phyloP scores from a whole-genome alignment of 768 basidiomycete species.

The Cystobasidium ongulense region DNA sequence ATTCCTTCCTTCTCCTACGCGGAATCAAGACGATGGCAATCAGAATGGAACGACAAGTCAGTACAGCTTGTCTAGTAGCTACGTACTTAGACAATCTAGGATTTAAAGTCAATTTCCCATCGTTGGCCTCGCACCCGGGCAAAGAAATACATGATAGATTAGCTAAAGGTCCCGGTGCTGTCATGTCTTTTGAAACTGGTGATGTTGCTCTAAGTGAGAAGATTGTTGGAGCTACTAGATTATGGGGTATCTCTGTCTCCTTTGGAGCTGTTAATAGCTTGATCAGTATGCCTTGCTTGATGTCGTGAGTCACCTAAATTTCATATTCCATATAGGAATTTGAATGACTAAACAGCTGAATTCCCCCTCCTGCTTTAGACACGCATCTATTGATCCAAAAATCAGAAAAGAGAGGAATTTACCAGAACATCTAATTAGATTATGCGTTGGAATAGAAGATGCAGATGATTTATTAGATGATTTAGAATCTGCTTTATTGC shows the following conservation, averaged over 20 bases:
- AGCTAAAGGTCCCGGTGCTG: constrained; percentile 83
- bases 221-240: constrained; percentile 79
- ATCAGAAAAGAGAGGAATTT: constrained; percentile 91
- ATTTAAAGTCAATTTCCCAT: constrained; percentile 87
- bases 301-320: constrained; percentile 71
- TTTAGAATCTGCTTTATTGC: constrained; percentile 80
- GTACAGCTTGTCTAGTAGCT: constrained; percentile 72
- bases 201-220: constrained; percentile 81
- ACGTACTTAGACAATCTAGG: constrained; percentile 74
- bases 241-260: constrained; percentile 97
- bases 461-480: constrained; percentile 85
- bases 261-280: constrained; percentile 97
- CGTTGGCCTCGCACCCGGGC: constrained; percentile 69
- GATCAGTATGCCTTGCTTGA: constrained; percentile 98
- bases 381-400: constrained; percentile 93
- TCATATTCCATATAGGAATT: not conserved
- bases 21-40: constrained; percentile 93
- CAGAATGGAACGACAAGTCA: constrained; percentile 89
- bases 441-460: constrained; percentile 98
- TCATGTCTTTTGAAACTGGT: constrained; percentile 87
- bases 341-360: not conserved
- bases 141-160: constrained; percentile 82
- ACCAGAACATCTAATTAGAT: constrained; percentile 94
- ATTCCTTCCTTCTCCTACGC: constrained; percentile 88
- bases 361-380: constrained; percentile 50